Evolutionary conservation across 192 early-diverging fungal species (phyloP).

Genomic region (Podila horticola): DNA sequence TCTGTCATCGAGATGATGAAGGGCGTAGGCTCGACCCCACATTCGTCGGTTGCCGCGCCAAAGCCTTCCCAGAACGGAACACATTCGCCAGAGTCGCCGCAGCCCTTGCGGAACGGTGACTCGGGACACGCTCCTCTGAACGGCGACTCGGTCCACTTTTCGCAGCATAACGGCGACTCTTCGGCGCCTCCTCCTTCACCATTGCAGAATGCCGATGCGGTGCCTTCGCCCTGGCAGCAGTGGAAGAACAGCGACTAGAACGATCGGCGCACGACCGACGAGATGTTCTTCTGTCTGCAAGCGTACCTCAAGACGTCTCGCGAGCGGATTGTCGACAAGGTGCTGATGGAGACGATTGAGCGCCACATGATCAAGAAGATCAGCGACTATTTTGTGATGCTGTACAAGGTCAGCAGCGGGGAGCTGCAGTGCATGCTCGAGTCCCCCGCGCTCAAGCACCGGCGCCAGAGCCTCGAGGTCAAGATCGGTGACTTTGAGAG

Average conservation of each 20-base stretch:
- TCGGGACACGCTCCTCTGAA: background rate
- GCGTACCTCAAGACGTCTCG: slow-evolving; percentile 7
- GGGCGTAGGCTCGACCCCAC: background rate
- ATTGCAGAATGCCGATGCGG: no score
- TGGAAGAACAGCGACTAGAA: background rate
- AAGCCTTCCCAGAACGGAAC: background rate
- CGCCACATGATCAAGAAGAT: slow-evolving; percentile 11
- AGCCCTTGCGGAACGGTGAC: background rate
- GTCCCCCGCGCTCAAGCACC: slow-evolving; percentile 5
- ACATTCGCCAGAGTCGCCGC: background rate
- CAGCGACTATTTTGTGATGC: background rate
- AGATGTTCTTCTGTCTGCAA: slow-evolving; percentile 2
- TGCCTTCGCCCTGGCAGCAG: no score
- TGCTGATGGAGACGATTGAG: slow-evolving; percentile 18
- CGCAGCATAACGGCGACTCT: background rate
- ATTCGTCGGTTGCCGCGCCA: background rate
- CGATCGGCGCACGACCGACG: background rate
- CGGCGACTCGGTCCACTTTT: background rate
- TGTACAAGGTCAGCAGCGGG: background rate
- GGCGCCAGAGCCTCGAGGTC: background rate
- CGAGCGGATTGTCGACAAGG: slow-evolving; percentile 18
- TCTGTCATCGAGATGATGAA: slow-evolving; percentile 5
- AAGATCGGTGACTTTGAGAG: slow-evolving; percentile 2
- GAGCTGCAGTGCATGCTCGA: slow-evolving; percentile 16
- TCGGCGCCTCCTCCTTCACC: background rate